These are phyloP conservation scores for Acacia concinna DNA, from an alignment of 331 rosid species.

Conservation along the genomic window DNA sequence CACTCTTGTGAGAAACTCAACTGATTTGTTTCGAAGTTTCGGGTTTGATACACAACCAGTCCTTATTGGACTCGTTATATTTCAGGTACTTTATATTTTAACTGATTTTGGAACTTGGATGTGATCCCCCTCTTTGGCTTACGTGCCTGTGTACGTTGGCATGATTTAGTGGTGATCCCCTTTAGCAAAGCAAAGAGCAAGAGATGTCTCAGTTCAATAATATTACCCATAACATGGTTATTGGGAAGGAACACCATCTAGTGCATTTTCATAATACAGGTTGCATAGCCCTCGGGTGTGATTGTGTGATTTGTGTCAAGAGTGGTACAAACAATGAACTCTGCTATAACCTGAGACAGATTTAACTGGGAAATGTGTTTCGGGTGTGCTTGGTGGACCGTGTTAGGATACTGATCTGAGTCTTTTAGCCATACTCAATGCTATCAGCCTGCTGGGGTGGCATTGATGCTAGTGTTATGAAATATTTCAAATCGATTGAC, in stretches of 20 bases:
- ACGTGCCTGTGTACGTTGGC: neutral
- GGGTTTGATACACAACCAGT: constrained; percentile 96
- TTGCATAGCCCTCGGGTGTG: neutral
- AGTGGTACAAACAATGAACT: neutral
- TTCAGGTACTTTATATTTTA: constrained; percentile 57
- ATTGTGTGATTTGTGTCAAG: neutral
- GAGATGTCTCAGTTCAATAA: neutral
- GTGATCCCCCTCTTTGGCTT: neutral
- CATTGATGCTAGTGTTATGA: neutral
- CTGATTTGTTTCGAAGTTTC: constrained; percentile 75
- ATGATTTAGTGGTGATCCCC: neutral
- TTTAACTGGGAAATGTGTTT: neutral
- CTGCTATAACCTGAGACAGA: neutral
- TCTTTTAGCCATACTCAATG: neutral
- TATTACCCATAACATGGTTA: neutral
- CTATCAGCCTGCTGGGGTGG: neutral
- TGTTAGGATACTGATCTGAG: neutral
- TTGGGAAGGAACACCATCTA: neutral
- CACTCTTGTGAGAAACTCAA: constrained; percentile 86
- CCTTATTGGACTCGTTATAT: constrained; percentile 83
- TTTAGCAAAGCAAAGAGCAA: neutral
- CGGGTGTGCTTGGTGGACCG: constrained; percentile 5
- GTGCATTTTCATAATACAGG: neutral
- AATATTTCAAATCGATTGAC: constrained; percentile 5
- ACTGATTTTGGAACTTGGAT: neutral